Percentiles rank a stretch among this genome's conserved stretches.
Evolutionary conservation across 208 protist genomes (phyloP).

Genomic region (Acanthamoeba castellanii): DNA sequence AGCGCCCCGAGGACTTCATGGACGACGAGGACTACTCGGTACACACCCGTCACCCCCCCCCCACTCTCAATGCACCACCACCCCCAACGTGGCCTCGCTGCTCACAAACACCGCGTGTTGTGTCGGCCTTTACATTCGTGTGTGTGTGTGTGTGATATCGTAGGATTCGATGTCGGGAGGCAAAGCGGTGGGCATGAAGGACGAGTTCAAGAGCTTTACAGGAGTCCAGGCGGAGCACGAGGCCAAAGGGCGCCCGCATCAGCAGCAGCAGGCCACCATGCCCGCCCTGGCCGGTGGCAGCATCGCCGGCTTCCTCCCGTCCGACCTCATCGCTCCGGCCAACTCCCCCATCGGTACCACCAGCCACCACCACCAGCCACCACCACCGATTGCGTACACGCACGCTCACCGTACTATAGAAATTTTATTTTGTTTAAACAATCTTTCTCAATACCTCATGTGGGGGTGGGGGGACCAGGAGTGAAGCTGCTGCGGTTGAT

Average conservation of each 20-base stretch:
- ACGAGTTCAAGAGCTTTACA: slow-evolving; percentile 14
- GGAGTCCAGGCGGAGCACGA: neutral
- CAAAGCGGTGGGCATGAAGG: neutral
- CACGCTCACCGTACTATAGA: too few species aligned
- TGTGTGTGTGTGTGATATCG: neutral
- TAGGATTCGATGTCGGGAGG: slow-evolving; percentile 5
- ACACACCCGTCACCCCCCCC: neutral
- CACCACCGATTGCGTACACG: neutral
- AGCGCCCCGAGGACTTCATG: slow-evolving; percentile 74
- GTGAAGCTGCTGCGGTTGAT: slow-evolving; percentile 71
- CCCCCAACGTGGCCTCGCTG: neutral
- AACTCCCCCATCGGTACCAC: slow-evolving; percentile 22
- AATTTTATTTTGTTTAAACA: too few species aligned
- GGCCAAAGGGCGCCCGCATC: neutral
- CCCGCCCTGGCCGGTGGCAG: slow-evolving; percentile 5
- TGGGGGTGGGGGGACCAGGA: too few species aligned
- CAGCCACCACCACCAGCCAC: neutral
- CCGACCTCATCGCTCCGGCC: slow-evolving; percentile 47
- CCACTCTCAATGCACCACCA: neutral
- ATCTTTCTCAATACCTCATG: too few species aligned
- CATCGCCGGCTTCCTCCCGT: slow-evolving; percentile 47
- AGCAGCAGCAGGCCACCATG: neutral
- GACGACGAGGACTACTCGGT: slow-evolving; percentile 70
- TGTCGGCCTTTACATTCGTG: neutral
- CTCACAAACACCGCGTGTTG: neutral